These are phyloP conservation scores for Lagenaria siceraria DNA, from an alignment of 306 rosid species.

Conservation along the genomic window DNA sequence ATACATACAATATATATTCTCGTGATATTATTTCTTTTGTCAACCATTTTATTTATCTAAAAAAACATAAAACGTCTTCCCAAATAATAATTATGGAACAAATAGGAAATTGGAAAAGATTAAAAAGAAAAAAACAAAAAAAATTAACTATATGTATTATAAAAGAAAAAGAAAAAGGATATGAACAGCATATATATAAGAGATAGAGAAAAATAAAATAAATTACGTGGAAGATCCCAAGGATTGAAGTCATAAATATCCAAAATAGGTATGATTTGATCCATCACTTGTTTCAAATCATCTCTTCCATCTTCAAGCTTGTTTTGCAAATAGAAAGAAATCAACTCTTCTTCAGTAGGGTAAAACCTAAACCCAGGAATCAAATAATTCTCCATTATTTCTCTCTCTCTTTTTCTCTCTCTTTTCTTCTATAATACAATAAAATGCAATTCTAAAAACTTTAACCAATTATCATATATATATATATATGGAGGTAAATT, in stretches of 20 bases:
- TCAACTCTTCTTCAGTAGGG: slow-evolving; percentile 78
- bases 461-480: background rate
- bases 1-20: background rate
- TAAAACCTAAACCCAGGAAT: slow-evolving; percentile 75
- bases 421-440: background rate
- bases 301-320: slow-evolving; percentile 46
- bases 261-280: slow-evolving; percentile 44
- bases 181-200: background rate
- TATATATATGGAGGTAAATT: background rate
- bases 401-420: background rate
- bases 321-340: slow-evolving; percentile 44
- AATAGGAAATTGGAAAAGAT: too few species aligned
- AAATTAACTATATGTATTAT: background rate
- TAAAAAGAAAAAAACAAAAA: background rate
- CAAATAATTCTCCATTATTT: slow-evolving; percentile 30
- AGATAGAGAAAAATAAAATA: background rate
- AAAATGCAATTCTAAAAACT: background rate
- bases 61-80: too few species aligned
- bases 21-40: background rate
- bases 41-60: background rate
- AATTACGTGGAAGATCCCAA: slow-evolving; percentile 68
- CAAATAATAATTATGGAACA: too few species aligned
- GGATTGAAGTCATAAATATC: slow-evolving; percentile 58
- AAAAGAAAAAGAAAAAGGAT: too few species aligned
- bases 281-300: slow-evolving; percentile 21